A percentile compares a stretch with the other conserved stretches of the same genome.
Conservation (phyloP, 306 rosid genomes). For the Prunus campanulata region DNA sequence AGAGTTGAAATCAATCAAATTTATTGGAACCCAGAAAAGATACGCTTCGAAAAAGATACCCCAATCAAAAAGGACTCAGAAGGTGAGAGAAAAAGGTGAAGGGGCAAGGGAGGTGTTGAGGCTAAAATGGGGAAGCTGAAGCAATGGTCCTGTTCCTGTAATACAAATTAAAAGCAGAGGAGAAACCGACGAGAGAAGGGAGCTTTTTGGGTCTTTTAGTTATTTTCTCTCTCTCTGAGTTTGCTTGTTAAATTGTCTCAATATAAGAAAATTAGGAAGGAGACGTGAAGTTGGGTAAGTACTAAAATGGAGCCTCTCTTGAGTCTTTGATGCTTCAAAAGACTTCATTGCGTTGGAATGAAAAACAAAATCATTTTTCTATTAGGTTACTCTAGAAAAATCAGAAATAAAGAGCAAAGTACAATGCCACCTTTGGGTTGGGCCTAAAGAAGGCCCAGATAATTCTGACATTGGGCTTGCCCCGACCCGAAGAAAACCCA, state of each 20-base stretch:
- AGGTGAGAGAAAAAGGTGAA: not conserved
- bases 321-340: not conserved
- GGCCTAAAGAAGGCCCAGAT: not conserved
- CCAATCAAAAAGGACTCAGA: slow-evolving; percentile 12
- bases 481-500: slow-evolving; percentile 23
- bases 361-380: not conserved
- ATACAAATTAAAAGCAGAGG: not conserved
- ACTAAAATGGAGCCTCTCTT: not conserved
- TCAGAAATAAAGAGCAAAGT: not conserved
- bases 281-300: slow-evolving; percentile 32
- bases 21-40: slow-evolving; percentile 16
- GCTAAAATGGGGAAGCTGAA: slow-evolving; percentile 10
- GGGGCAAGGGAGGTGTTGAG: not conserved
- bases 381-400: not conserved
- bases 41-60: slow-evolving; percentile 3
- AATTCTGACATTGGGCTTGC: not conserved
- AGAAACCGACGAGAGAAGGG: slow-evolving; percentile 36
- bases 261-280: slow-evolving; percentile 2
- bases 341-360: not conserved
- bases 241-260: slow-evolving; percentile 5
- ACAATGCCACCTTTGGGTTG: not conserved
- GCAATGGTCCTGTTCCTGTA: not conserved
- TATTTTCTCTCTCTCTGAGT: not conserved
- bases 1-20: slow-evolving; percentile 16
- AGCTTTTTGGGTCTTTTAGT: slow-evolving; percentile 3